Evolutionary conservation across 2,329 filamentous ascomycete genomes (phyloP), one percentile per base, ranked within the genome.

Genomic region (Taxawa tesnikishii): DNA sequence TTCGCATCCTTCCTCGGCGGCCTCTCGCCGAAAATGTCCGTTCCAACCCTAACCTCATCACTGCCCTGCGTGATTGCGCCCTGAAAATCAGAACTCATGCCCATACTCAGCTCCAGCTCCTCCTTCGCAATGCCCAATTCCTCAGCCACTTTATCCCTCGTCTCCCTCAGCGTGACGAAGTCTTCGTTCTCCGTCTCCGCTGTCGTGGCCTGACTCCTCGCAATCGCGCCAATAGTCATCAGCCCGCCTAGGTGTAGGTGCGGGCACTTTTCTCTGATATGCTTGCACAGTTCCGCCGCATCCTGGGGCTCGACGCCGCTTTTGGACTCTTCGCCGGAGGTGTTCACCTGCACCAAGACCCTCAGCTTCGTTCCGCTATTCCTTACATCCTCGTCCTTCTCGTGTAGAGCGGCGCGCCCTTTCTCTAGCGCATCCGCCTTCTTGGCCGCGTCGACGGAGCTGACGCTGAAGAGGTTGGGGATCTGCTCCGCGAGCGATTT

Each of bases 171-270:
- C 4, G 61, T 53, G 4, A 75, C 55, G 52, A 96, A 96, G 58
- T 98, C 90, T 55, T 92, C 84, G 54, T 96, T 96, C 58, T 88
- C 79, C n/a, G 65, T 79, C 44, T 82, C 84, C 1, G 70, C 38
- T n/a, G 56, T 60, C 2, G 75, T 80, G 11, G 73, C 83, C 47
- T 74, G 70, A 45, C 82, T 90, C 40, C 88, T 64, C 29, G 85
- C 88, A 54, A 96, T 93, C 12, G 88, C 85, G 1, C 90, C 90
- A 49, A 98, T 96, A 2, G 90, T 98, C 90, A 98, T 98, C 23
- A 98, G 59, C 0, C 90, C 90, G 17, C 80, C 67, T 3, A 98
- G 63, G 35, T 71, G 63, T 23, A 98, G 62, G 51, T 77, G 68
- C 1, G 82, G 76, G 54, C 84, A 93, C 23, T 73, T 65, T 4